Percentiles rank a stretch among this genome's conserved stretches.
These are phyloP conservation scores for Colletotrichum liriopes DNA, from an alignment of 2,329 filamentous ascomycete genomes.

Conservation along the genomic window DNA sequence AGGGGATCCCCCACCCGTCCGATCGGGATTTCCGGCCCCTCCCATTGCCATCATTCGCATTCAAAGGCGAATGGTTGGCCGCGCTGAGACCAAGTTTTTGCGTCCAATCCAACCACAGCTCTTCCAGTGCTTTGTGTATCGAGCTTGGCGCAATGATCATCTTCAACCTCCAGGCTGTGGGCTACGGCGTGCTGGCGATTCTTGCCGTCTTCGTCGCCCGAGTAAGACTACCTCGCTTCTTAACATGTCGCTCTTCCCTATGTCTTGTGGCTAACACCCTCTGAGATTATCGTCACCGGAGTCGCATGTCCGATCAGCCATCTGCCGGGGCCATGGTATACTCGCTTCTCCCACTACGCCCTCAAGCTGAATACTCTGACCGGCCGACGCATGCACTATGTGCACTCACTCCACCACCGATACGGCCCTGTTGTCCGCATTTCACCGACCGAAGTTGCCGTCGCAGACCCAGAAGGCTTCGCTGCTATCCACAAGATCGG, in stretches of 20 bases:
- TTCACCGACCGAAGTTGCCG: constrained; percentile 45
- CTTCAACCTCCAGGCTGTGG: neutral
- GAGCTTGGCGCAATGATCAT: neutral
- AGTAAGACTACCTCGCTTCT: neutral
- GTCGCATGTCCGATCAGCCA: constrained; percentile 10
- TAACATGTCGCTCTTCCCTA: no score
- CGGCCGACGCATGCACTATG: constrained; percentile 58
- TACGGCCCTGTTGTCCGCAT: constrained; percentile 57
- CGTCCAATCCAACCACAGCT: no score
- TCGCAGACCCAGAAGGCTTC: constrained; percentile 45
- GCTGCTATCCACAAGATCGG: constrained; percentile 53
- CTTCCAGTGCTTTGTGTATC: neutral
- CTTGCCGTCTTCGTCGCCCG: constrained; percentile 1
- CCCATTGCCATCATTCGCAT: neutral
- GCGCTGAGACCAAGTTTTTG: neutral
- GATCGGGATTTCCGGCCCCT: neutral
- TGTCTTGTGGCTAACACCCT: neutral
- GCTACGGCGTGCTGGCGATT: constrained; percentile 12
- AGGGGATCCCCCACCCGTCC: neutral
- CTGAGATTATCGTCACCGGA: constrained; percentile 28
- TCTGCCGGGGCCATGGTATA: constrained; percentile 25
- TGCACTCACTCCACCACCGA: constrained; percentile 68
- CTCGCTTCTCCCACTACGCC: constrained; percentile 12
- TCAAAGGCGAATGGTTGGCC: neutral
- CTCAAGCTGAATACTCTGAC: constrained; percentile 49